Evolutionary conservation across 192 early-diverging fungal genomes (phyloP), one percentile per base, ranked within the genome.

Genomic region (Umbelopsis ramanniana): DNA sequence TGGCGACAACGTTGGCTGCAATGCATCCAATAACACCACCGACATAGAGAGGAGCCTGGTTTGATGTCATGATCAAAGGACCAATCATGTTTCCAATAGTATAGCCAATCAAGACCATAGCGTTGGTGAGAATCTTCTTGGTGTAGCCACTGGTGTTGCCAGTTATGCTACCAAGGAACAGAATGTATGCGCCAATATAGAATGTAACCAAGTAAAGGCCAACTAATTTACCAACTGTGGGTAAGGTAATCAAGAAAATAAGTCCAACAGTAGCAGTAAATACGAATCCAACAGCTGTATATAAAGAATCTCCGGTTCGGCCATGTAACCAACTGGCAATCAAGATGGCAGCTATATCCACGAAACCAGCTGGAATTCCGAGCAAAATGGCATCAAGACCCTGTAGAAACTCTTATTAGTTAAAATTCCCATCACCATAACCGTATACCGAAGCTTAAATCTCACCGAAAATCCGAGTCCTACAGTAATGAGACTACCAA

Each of bases 81-180:
- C 76, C 76, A 48, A 72, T 69, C 57, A 72, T 72, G 15, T 68
- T 69, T 47, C 71, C 66, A 60, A 72, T 2, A 21, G 75, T 72
- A 48, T 78, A 78, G 10, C 63, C 57, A 29, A 63, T 35, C 6
- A 63, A 37, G 11, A 63, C 33, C 1, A 63, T 37, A 29, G 57
- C 57, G 37, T 63, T 63, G 10, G 33, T 37, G 24, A 22, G 72
- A 24, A 72, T 68, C 52, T 76, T 76, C 50, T 76, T 76, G 48
- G 75, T 76, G 54, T 76, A 76, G 22, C 75, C 75, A 14, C 66
- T 67, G 17, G 66, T 71, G 54, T 76, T 76, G 29, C 47, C 43
- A 12, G 70, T 60, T 33, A 76, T 23, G 45, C 40, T 21, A 15
- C 38, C 23, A 46, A 76, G 38, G 2, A 76, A 47, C 24, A 76